These are phyloP conservation scores for Magnolia changhungtana DNA, from an alignment of 164 flowering plant genomes.

Conservation along the genomic window DNA sequence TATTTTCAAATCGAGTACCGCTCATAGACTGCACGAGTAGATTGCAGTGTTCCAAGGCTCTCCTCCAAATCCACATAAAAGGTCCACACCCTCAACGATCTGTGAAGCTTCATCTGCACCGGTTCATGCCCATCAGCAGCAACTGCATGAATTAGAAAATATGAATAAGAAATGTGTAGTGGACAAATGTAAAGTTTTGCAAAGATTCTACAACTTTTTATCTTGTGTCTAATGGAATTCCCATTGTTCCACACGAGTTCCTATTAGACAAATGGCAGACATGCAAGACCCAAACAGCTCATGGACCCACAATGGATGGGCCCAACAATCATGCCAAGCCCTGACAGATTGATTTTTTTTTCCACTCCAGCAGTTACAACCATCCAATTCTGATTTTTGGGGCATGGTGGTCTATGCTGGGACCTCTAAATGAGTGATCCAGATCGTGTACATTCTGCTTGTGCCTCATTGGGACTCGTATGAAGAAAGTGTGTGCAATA, in stretches of 20 bases:
- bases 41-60: slow-evolving; percentile 74
- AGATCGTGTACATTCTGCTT: too few relatives aligned
- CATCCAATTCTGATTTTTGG: too few relatives aligned
- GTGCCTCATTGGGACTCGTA: too few relatives aligned
- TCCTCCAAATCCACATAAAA: slow-evolving; percentile 93
- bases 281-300: too few relatives aligned
- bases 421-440: too few relatives aligned
- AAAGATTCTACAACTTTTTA: neutral
- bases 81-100: slow-evolving; percentile 78
- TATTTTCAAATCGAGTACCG: slow-evolving; percentile 81
- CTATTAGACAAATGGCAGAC: neutral
- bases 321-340: too few relatives aligned
- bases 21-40: slow-evolving; percentile 86
- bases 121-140: slow-evolving; percentile 95
- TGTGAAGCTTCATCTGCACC: slow-evolving; percentile 90
- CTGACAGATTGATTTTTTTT: too few relatives aligned
- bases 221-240: too few relatives aligned
- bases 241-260: neutral
- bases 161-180: neutral
- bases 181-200: neutral
- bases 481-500: too few relatives aligned
- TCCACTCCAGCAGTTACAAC: too few relatives aligned
- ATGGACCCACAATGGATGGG: too few relatives aligned
- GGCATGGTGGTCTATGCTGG: too few relatives aligned
- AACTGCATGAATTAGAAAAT: slow-evolving; percentile 38